Evolutionary conservation across 2,329 filamentous ascomycete species (phyloP).

Genomic region (Diaporthe ilicicola): DNA sequence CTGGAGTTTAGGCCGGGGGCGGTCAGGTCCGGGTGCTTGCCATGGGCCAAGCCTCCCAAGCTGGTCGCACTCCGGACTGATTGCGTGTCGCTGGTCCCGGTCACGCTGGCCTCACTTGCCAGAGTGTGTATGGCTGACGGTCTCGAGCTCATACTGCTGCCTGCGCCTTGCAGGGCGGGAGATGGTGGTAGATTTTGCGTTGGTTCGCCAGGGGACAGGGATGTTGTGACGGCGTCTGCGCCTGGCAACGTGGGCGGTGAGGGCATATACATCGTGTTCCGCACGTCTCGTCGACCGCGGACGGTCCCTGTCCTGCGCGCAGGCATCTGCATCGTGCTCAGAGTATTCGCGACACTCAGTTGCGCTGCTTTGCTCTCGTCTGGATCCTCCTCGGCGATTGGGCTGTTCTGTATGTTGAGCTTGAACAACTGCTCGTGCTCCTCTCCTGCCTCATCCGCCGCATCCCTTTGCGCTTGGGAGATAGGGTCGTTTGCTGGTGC

Average conservation of each 20-base stretch:
- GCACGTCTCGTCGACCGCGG: slow-evolving; percentile 87
- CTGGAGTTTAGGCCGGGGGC: slow-evolving; percentile 85
- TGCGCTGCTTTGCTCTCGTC: slow-evolving; percentile 77
- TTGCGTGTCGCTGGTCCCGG: slow-evolving; percentile 79
- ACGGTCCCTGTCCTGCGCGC: slow-evolving; percentile 78
- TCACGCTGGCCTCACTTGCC: slow-evolving; percentile 69
- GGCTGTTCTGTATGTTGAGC: slow-evolving; percentile 80
- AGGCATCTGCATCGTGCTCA: slow-evolving; percentile 71
- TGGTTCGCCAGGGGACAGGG: slow-evolving; percentile 35
- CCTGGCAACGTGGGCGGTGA: slow-evolving; percentile 32
- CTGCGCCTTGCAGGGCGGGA: slow-evolving; percentile 47
- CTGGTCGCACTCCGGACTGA: slow-evolving; percentile 92
- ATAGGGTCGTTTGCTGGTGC: slow-evolving; percentile 70
- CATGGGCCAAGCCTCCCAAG: slow-evolving; percentile 71
- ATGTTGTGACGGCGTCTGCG: not conserved
- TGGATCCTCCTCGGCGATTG: slow-evolving; percentile 80
- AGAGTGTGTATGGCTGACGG: slow-evolving; percentile 62
- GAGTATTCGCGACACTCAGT: slow-evolving; percentile 77
- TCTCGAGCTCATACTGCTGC: slow-evolving; percentile 43
- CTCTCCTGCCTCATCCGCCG: slow-evolving; percentile 51
- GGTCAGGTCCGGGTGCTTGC: slow-evolving; percentile 83
- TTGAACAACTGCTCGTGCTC: slow-evolving; percentile 76
- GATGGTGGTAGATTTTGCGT: slow-evolving; percentile 42
- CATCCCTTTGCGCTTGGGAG: slow-evolving; percentile 76
- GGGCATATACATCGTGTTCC: slow-evolving; percentile 88